Conservation (phyloP, 2,329 filamentous ascomycete species). For the Colletotrichum limetticola region DNA sequence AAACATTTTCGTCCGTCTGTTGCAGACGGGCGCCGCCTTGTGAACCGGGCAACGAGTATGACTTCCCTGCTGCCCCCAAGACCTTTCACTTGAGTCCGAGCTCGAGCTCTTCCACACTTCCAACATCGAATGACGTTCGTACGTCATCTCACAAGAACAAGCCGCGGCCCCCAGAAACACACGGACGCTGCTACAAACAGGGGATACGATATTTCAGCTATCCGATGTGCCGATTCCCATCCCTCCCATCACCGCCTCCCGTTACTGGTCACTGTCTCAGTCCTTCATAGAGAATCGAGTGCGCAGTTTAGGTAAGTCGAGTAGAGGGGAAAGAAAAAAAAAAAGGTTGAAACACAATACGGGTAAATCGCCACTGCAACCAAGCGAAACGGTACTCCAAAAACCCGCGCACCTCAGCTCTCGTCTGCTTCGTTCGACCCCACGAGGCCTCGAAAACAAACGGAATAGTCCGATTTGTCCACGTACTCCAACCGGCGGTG, state of each 20-base stretch:
- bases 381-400: background rate
- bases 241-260: too few species aligned
- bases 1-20: background rate
- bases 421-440: background rate
- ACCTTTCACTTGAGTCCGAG: background rate
- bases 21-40: background rate
- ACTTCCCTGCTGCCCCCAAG: background rate
- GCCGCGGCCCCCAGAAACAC: background rate
- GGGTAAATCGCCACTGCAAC: background rate
- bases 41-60: background rate
- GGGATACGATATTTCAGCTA: background rate
- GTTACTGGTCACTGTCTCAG: too few species aligned
- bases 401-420: background rate
- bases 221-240: background rate
- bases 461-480: background rate
- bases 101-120: background rate
- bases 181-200: background rate
- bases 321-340: background rate
- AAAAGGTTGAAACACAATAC: background rate
- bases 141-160: conserved; percentile 1
- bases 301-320: too few species aligned
- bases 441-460: background rate
- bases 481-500: conserved; percentile 4
- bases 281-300: background rate
- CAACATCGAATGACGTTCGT: background rate